Evolutionary conservation across 768 basidiomycete genomes (phyloP).

Genomic region (Leccinum variicolor): DNA sequence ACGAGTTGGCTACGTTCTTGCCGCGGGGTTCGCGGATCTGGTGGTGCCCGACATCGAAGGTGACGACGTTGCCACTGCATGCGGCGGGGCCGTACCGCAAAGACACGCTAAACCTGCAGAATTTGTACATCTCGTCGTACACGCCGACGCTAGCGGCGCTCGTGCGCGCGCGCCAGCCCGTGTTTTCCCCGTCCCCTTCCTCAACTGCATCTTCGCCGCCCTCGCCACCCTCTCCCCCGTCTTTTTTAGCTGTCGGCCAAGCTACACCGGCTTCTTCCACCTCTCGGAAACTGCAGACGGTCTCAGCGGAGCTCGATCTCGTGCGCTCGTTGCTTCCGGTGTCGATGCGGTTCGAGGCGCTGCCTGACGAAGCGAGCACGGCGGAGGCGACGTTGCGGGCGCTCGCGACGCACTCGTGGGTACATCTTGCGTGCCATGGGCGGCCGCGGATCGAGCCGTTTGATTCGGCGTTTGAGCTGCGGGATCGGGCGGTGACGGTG

Average conservation of each 20-base stretch:
- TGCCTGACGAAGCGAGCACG: constrained; percentile 16
- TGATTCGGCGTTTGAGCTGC: constrained; percentile 23
- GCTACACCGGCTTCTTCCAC: constrained; percentile 4
- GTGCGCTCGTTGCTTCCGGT: constrained; percentile 16
- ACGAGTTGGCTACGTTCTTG: constrained; percentile 10
- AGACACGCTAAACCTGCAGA: constrained; percentile 4
- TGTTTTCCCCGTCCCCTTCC: not conserved
- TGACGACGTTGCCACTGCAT: constrained; percentile 31
- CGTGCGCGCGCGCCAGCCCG: constrained; percentile 17
- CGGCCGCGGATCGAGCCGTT: constrained; percentile 21
- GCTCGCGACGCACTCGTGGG: constrained; percentile 23
- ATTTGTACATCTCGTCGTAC: constrained; percentile 32
- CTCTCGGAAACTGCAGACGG: constrained; percentile 8
- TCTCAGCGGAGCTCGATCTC: constrained; percentile 20
- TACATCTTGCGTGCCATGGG: constrained; percentile 34
- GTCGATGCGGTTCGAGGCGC: constrained; percentile 8
- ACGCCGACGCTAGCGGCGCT: constrained; percentile 32
- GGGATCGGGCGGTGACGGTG: constrained; percentile 22
- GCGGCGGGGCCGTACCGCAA: constrained; percentile 30
- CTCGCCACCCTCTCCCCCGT: not conserved
- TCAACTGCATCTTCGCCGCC: not conserved
- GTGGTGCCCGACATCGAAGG: constrained; percentile 34
- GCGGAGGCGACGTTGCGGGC: constrained; percentile 9
- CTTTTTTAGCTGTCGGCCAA: constrained; percentile 22
- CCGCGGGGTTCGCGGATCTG: constrained; percentile 27